Base-by-base conservation (phyloP, 2,329 filamentous ascomycete species). In the Helicocarpus griseus region DNA sequence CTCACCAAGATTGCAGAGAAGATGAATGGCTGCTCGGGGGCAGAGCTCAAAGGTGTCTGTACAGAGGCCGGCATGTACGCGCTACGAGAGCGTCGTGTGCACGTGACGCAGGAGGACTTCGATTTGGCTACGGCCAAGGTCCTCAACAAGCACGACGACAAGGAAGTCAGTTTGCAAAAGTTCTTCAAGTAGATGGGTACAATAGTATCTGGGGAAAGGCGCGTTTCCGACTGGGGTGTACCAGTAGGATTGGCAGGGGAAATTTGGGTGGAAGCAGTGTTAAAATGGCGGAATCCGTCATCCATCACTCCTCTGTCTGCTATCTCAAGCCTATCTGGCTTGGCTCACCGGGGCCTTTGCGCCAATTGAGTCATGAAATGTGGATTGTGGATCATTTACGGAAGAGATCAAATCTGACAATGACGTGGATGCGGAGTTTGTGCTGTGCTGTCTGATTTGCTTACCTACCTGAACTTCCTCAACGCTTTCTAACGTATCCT, bases 11-110 rank as follows among this genome's bases (percentile, higher is more conserved):
- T 97, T 63, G 93, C 93, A 28, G 93, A 98, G 78, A 97, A 97
- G 81, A 98, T 98, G 93, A 96, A 96, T 65, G 93, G 93, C 48
- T 98, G 93, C 73, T 96, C 90, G 2, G 93, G 93, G 55, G 93
- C 93, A 50, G 93, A 98, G 73, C 74, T 98, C 62, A 98, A 98
- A 82, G 93, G 93, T 75, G 93, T 98, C 45, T 98, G 93, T 70
- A 98, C 93, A 43, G 93, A 98, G 72, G 89, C 93, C 2, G 93
- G 93, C 63, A 98, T 98, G 93, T 98, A 93, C 67, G 93, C 93
- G 13, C 78, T 98, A 58, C 84, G 93, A 61, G 93, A 98, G 75
- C 80, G 93, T 66, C 84, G 93, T 73, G 91, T 98, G 53, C 93
- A 98, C 69, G 93, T 98, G 59, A 98, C 93, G 35, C 93, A 98